phyloP scores from a whole-genome alignment of 352 stramenopile species.

The Globisporangium cylindrosporum region DNA sequence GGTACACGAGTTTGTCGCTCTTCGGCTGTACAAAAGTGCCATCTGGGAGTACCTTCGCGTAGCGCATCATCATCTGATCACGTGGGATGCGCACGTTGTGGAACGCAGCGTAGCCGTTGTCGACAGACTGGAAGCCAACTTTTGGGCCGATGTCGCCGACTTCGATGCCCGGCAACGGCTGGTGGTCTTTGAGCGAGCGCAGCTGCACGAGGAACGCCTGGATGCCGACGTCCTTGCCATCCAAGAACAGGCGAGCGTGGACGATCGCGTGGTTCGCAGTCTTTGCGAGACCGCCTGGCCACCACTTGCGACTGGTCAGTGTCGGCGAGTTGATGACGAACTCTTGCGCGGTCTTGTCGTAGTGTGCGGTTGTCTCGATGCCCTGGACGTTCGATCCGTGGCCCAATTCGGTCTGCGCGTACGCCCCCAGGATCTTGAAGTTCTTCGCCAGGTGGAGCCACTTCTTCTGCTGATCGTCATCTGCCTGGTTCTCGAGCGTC shows the following conservation, averaged over 20 bases:
- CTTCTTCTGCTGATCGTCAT: conserved; percentile 47
- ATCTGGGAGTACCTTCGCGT: conserved; percentile 46
- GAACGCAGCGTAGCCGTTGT: conserved; percentile 91
- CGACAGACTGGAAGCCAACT: conserved; percentile 88
- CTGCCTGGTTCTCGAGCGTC: conserved; percentile 68
- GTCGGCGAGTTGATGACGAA: conserved; percentile 88
- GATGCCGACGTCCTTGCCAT: conserved; percentile 75
- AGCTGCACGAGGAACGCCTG: conserved; percentile 94
- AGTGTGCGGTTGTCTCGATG: conserved; percentile 92
- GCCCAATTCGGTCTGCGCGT: conserved; percentile 95
- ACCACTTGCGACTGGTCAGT: conserved; percentile 87
- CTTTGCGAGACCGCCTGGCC: conserved; percentile 91
- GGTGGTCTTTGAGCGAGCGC: conserved; percentile 75
- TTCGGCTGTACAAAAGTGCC: conserved; percentile 62
- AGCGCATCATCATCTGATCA: conserved; percentile 59
- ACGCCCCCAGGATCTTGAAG: conserved; percentile 84
- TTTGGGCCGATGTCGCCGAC: conserved; percentile 93
- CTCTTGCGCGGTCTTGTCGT: conserved; percentile 85
- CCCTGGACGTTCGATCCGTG: conserved; percentile 91
- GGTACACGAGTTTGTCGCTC: conserved; percentile 56
- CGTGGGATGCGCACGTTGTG: conserved; percentile 87
- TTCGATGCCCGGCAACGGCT: conserved; percentile 81
- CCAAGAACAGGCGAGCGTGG: conserved; percentile 78
- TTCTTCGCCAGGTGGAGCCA: conserved; percentile 62
- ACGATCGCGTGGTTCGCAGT: conserved; percentile 92